phyloP scores from a whole-genome alignment of 2,329 filamentous ascomycete species.

The Ophiostoma australiae region DNA sequence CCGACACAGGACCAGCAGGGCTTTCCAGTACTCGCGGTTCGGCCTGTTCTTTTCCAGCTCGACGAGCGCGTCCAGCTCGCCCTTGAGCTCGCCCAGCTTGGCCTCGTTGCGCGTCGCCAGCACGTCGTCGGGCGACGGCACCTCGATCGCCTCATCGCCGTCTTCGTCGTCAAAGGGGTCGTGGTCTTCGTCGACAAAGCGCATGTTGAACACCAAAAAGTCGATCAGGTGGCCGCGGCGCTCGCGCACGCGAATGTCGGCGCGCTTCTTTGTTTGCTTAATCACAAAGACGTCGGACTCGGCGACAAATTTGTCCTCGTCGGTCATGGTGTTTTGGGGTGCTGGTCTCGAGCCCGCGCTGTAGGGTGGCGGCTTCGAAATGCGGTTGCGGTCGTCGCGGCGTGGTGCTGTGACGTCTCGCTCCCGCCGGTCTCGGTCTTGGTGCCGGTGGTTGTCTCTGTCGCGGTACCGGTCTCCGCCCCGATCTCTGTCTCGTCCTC shows the following conservation, averaged over 20 bases:
- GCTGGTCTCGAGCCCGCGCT: background rate
- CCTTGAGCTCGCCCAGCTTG: conserved; percentile 70
- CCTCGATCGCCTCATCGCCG: conserved; percentile 63
- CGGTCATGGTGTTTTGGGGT: conserved; percentile 46
- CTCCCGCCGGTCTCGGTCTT: conserved; percentile 36
- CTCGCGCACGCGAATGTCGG: conserved; percentile 87
- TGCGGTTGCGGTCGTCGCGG: conserved; percentile 50
- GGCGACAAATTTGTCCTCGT: conserved; percentile 79
- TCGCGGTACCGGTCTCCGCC: background rate
- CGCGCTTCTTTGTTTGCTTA: conserved; percentile 97
- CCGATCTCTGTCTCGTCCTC: background rate
- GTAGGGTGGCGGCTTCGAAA: conserved; percentile 41
- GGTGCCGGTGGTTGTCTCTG: background rate
- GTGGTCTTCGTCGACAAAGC: conserved; percentile 78
- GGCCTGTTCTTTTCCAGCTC: conserved; percentile 70
- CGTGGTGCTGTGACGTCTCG: conserved; percentile 53
- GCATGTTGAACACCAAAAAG: conserved; percentile 84
- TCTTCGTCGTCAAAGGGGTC: conserved; percentile 84
- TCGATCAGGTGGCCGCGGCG: conserved; percentile 89
- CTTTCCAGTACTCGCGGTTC: conserved; percentile 89
- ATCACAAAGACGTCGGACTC: conserved; percentile 95
- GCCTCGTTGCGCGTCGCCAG: conserved; percentile 62
- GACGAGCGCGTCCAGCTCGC: conserved; percentile 75
- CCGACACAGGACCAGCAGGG: conserved; percentile 76
- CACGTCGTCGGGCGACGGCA: conserved; percentile 75